Conservation (phyloP, 1,284 basidiomycete species). For the Ceratobasidium sp. region DNA sequence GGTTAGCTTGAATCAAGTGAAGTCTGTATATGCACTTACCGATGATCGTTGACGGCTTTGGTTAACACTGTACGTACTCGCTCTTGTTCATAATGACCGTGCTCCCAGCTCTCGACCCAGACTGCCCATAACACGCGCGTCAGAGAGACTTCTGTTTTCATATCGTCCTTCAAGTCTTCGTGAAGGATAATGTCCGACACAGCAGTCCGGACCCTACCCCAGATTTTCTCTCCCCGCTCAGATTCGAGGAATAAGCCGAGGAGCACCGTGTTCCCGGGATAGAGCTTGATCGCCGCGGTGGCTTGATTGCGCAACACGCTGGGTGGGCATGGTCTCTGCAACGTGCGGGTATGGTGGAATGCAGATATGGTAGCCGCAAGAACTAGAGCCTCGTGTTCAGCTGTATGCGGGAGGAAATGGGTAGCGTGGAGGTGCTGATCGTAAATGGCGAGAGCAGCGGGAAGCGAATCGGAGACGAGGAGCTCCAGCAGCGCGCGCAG, state of each 20-base stretch:
- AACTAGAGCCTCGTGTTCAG: conserved; percentile 68
- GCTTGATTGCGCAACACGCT: conserved; percentile 68
- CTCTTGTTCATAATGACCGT: conserved; percentile 73
- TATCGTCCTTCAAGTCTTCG: conserved; percentile 56
- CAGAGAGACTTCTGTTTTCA: conserved; percentile 53
- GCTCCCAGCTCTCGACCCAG: conserved; percentile 82
- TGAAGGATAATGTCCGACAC: conserved; percentile 38
- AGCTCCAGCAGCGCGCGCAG: conserved; percentile 72
- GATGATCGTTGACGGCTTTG: conserved; percentile 69
- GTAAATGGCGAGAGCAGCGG: not conserved
- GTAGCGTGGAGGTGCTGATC: conserved; percentile 43
- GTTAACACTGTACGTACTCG: conserved; percentile 71
- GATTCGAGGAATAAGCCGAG: conserved; percentile 81
- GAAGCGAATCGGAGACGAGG: conserved; percentile 54
- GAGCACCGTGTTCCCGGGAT: conserved; percentile 77
- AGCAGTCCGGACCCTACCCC: conserved; percentile 70
- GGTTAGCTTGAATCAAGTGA: conserved; percentile 1
- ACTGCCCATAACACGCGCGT: conserved; percentile 70
- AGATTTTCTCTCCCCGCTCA: conserved; percentile 77
- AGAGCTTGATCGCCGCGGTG: conserved; percentile 65
- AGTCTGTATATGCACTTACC: conserved; percentile 59
- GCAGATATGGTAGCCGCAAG: conserved; percentile 68
- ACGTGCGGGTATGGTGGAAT: conserved; percentile 66
- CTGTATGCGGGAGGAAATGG: conserved; percentile 51
- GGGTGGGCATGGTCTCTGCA: conserved; percentile 70